A percentile compares a stretch with the other conserved stretches of the same genome.
Evolutionary conservation across 306 rosid species (phyloP).

Genomic region (Phaseolus lunatus): DNA sequence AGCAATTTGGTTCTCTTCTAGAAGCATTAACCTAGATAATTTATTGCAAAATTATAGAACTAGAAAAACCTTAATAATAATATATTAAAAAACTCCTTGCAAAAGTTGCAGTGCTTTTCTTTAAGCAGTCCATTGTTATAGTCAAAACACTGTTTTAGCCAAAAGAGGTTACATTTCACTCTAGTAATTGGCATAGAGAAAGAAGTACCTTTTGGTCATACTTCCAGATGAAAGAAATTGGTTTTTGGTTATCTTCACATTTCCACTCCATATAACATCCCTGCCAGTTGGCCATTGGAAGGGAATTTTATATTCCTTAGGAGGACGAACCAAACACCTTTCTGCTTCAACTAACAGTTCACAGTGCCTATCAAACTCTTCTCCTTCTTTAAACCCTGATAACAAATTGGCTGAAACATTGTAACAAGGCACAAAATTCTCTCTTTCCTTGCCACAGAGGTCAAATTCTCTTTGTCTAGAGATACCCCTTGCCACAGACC

Average conservation of each 20-base stretch:
- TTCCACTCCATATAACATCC: slow-evolving; percentile 93
- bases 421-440: slow-evolving; percentile 81
- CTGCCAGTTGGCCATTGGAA: slow-evolving; percentile 78
- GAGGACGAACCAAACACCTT: slow-evolving; percentile 79
- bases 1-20: slow-evolving; percentile 91
- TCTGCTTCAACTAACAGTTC: slow-evolving; percentile 58
- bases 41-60: slow-evolving; percentile 21
- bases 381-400: slow-evolving; percentile 76
- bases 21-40: slow-evolving; percentile 74
- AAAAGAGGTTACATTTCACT: slow-evolving; percentile 1
- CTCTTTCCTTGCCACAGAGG: slow-evolving; percentile 86
- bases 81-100: slow-evolving; percentile 23
- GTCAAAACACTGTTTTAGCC: slow-evolving; percentile 4
- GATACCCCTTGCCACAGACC: slow-evolving; percentile 60
- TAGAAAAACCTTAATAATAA: slow-evolving; percentile 16
- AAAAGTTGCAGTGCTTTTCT: slow-evolving; percentile 13
- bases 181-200: slow-evolving; percentile 10
- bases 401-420: slow-evolving; percentile 74
- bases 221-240: slow-evolving; percentile 94
- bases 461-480: slow-evolving; percentile 65
- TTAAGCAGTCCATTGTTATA: slow-evolving; percentile 17
- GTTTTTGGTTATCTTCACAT: slow-evolving; percentile 85
- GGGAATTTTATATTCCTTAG: slow-evolving; percentile 90
- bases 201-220: slow-evolving; percentile 83
- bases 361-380: slow-evolving; percentile 86